phyloP scores from a whole-genome alignment of 2,329 filamentous ascomycete species.

The Colletotrichum aenigma region DNA sequence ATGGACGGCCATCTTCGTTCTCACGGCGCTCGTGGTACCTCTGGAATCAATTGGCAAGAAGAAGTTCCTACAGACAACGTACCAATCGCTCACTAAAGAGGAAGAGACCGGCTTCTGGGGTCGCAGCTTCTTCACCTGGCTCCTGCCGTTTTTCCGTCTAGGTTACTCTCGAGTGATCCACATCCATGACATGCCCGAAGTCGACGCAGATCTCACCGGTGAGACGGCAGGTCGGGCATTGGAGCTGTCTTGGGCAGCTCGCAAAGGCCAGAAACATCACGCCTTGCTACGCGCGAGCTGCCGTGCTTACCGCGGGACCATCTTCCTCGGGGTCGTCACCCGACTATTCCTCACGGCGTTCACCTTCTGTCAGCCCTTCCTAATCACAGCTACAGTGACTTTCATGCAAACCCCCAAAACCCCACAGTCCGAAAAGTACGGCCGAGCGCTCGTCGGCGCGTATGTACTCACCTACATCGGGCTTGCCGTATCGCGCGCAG shows the following conservation, averaged over 20 bases:
- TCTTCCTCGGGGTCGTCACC: neutral
- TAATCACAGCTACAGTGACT: conserved; percentile 24
- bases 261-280: neutral
- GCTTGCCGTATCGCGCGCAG: conserved; percentile 33
- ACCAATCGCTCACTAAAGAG: conserved; percentile 12
- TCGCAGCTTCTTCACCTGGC: conserved; percentile 25
- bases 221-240: neutral
- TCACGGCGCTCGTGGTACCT: neutral
- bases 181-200: conserved; percentile 23
- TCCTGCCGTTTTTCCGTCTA: conserved; percentile 17
- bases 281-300: neutral
- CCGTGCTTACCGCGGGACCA: neutral
- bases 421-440: conserved; percentile 20
- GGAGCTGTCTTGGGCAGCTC: neutral
- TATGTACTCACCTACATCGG: conserved; percentile 32
- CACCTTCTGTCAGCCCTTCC: conserved; percentile 27
- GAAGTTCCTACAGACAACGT: neutral
- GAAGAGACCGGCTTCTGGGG: conserved; percentile 26
- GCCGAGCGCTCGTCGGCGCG: conserved; percentile 32
- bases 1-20: neutral
- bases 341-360: conserved; percentile 25
- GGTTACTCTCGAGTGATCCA: conserved; percentile 26
- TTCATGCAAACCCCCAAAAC: conserved; percentile 17
- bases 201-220: conserved; percentile 20
- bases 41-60: conserved; percentile 25